Evolutionary conservation across 1,284 basidiomycete species (phyloP), one percentile per base, ranked within the genome.

Genomic region (Tylopilus orsonianus): DNA sequence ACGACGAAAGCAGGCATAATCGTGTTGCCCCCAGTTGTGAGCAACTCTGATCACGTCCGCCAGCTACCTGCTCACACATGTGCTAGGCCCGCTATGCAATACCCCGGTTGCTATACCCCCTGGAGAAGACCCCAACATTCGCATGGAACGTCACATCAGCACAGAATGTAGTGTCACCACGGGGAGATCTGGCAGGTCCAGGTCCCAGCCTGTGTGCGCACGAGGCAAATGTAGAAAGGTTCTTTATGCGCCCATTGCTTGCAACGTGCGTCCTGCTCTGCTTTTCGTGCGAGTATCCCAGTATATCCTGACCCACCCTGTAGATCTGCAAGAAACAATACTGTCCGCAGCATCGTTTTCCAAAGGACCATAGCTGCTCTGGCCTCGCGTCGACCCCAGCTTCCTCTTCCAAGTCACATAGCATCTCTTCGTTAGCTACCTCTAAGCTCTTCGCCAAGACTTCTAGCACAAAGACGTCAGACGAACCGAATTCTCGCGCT

Each of bases 301-400:
- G 13, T 3, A 34, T 29, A n/a, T 41, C n/a, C 42, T 47, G 33
- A 66, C 36, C 6, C 14, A 16, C 42, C 18, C 3, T 52, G 3
- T 48, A 90, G 87, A 76, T 75, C 64, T 90, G 87, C 66, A 75
- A 68, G 42, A 71, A 79, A 48, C 81, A 86, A 53, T 90, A 82
- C 60, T 90, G 87, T 57, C 76, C 85, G 1, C 67, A 78, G 18
- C 87, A 90, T 59, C 83, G 88, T 32, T 89, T 88, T 65, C 83
- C 85, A 5, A 70, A 70, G 39, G 82, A 84, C 56, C 87, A 90
- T 55, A 71, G 54, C 39, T 89, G 87, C 60, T 41, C 66, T 20
- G 53, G 71, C 12, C 48, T 67, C 24, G 20, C 63, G 10, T 41
- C 60, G 18, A 49, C 49, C 14, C 13, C 48, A 8, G 9, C 54